Conservation (phyloP, 1,139 yeast species). For the Blastobotrys niveus region DNA sequence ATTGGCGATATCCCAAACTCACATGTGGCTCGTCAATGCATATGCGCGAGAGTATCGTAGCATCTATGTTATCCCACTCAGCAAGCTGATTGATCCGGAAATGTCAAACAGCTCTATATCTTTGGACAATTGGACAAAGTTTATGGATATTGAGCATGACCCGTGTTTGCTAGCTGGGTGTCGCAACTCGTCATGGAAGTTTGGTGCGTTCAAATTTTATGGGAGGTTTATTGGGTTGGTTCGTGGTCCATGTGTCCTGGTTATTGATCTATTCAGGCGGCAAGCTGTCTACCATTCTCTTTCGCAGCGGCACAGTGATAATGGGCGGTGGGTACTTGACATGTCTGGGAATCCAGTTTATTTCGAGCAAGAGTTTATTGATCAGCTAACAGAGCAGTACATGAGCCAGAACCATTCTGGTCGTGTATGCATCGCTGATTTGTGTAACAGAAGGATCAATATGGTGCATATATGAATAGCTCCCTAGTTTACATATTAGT, state of each 20-base stretch:
- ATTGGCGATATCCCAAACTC: conserved; percentile 5
- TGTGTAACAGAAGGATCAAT: background rate
- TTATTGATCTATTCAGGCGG: background rate
- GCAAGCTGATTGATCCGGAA: background rate
- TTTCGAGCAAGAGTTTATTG: conserved; percentile 1
- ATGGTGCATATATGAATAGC: conserved; percentile 1
- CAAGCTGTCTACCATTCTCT: background rate
- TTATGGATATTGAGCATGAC: background rate
- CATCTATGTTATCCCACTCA: background rate
- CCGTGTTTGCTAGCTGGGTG: too few species aligned
- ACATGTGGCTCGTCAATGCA: conserved; percentile 9
- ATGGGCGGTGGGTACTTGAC: conserved; percentile 10
- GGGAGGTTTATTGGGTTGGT: conserved; percentile 3
- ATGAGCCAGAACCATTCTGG: background rate
- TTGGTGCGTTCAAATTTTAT: conserved; percentile 10
- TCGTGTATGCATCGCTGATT: background rate
- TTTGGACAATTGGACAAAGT: background rate
- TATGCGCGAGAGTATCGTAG: background rate
- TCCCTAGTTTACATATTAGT: too few species aligned
- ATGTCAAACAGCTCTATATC: background rate
- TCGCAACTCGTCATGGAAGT: conserved; percentile 7
- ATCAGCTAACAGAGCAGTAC: background rate
- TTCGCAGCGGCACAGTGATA: background rate
- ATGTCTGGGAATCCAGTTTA: conserved; percentile 4
- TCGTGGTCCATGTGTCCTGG: background rate